phyloP scores from a whole-genome alignment of 1,139 yeast species.

The Candida sanyaensis region DNA sequence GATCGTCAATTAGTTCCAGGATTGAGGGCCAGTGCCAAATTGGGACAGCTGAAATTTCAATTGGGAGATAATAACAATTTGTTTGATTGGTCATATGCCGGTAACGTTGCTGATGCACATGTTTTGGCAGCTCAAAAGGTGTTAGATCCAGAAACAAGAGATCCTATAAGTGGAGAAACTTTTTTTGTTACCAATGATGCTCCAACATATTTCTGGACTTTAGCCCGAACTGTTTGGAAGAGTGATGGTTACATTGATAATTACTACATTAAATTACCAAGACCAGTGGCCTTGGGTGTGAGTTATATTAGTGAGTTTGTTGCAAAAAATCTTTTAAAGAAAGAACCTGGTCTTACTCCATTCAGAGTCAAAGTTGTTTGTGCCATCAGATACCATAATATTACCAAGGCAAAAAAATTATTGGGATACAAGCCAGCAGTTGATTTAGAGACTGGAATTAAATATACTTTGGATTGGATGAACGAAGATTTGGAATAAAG shows the following conservation, averaged over 20 bases:
- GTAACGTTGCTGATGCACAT: conserved; percentile 98
- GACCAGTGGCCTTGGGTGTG: conserved; percentile 72
- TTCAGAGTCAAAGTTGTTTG: conserved; percentile 92
- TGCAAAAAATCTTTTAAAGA: conserved; percentile 61
- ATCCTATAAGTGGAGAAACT: conserved; percentile 73
- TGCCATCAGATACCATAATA: conserved; percentile 94
- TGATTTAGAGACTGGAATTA: conserved; percentile 79
- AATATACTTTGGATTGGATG: conserved; percentile 83
- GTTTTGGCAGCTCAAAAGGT: conserved; percentile 85
- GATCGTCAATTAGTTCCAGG: conserved; percentile 97
- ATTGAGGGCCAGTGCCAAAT: conserved; percentile 74
- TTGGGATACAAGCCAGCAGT: conserved; percentile 84
- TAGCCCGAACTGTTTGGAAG: conserved; percentile 96
- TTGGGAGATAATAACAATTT: conserved; percentile 91
- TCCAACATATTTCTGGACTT: conserved; percentile 96
- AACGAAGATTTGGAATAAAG: conserved; percentile 54
- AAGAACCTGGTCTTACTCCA: conserved; percentile 94
- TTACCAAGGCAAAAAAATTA: conserved; percentile 75
- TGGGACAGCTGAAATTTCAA: conserved; percentile 90
- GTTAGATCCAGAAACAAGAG: conserved; percentile 41
- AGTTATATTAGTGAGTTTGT: conserved; percentile 81
- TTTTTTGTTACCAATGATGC: conserved; percentile 92
- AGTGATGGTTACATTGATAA: conserved; percentile 86
- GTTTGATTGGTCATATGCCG: conserved; percentile 98
- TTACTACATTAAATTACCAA: conserved; percentile 65